These are phyloP conservation scores for Gamarada debralockiae DNA, from an alignment of 495 filamentous ascomycete genomes.

Conservation along the genomic window DNA sequence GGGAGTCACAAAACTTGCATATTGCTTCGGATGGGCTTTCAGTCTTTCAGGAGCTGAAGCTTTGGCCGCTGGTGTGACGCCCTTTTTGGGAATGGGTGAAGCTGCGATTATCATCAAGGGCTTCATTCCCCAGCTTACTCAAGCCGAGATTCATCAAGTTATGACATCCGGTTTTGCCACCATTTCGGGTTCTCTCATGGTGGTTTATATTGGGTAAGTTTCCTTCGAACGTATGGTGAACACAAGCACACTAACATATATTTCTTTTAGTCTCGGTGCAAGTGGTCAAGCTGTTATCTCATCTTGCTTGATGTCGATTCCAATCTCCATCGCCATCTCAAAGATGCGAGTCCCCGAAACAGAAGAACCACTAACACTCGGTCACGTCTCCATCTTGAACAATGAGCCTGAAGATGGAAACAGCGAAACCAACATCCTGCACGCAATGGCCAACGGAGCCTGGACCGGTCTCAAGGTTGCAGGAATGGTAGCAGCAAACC, in stretches of 20 bases:
- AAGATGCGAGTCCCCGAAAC: slow-evolving; percentile 88
- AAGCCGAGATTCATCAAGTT: slow-evolving; percentile 84
- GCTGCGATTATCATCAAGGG: slow-evolving; percentile 88
- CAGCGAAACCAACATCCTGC: slow-evolving; percentile 67
- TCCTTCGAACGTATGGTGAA: slow-evolving; percentile 55
- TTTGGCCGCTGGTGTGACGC: slow-evolving; percentile 88
- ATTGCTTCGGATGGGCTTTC: slow-evolving; percentile 88
- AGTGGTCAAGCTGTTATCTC: slow-evolving; percentile 53
- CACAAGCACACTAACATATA: too few relatives aligned
- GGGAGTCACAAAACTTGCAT: slow-evolving; percentile 80
- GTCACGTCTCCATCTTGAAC: slow-evolving; percentile 69
- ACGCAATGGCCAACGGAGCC: slow-evolving; percentile 83
- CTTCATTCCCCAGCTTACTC: slow-evolving; percentile 77
- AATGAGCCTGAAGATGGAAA: slow-evolving; percentile 48
- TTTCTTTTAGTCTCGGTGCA: too few relatives aligned
- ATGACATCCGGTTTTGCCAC: slow-evolving; percentile 73
- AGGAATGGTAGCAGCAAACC: slow-evolving; percentile 73
- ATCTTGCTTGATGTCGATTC: slow-evolving; percentile 91
- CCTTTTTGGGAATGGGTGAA: slow-evolving; percentile 92
- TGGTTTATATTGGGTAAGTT: slow-evolving; percentile 85
- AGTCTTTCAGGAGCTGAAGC: slow-evolving; percentile 90
- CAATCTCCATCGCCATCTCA: slow-evolving; percentile 78
- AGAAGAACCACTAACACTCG: slow-evolving; percentile 78
- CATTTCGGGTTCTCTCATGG: slow-evolving; percentile 68
- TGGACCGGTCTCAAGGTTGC: slow-evolving; percentile 89